Conservation (phyloP, 2,329 filamentous ascomycete species). For the Endothia cerciana region DNA sequence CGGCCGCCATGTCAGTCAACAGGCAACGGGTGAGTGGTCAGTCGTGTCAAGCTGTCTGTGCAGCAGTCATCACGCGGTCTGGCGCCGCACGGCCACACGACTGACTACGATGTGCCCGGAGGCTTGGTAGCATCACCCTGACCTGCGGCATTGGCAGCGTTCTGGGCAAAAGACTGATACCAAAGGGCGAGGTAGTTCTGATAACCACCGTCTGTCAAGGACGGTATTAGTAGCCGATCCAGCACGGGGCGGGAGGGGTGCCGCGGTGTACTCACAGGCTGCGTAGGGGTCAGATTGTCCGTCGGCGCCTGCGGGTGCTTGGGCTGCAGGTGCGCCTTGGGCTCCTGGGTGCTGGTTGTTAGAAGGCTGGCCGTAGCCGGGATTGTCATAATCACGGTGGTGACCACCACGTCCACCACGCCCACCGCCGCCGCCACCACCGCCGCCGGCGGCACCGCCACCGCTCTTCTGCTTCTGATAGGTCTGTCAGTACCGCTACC, state of each 20-base stretch:
- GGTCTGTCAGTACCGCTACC: slow-evolving; percentile 36
- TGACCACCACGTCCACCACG: slow-evolving; percentile 40
- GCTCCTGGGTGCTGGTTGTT: slow-evolving; percentile 49
- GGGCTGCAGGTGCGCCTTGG: slow-evolving; percentile 45
- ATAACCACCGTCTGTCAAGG: slow-evolving; percentile 72
- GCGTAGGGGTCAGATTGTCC: slow-evolving; percentile 72
- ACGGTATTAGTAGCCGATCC: slow-evolving; percentile 33
- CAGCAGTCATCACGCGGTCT: slow-evolving; percentile 26
- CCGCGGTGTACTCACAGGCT: slow-evolving; percentile 58
- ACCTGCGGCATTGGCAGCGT: slow-evolving; percentile 34
- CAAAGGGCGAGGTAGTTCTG: slow-evolving; percentile 79
- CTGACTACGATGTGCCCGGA: slow-evolving; percentile 28
- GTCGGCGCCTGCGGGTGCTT: slow-evolving; percentile 48
- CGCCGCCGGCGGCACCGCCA: no score
- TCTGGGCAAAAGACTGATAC: slow-evolving; percentile 67
- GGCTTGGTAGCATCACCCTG: slow-evolving; percentile 31
- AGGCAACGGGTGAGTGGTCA: slow-evolving; percentile 14
- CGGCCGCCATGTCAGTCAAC: slow-evolving; percentile 29
- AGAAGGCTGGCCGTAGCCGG: slow-evolving; percentile 54
- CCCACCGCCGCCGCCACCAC: slow-evolving; percentile 48
- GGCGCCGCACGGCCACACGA: slow-evolving; percentile 20
- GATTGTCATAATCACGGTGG: slow-evolving; percentile 60
- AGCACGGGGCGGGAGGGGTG: neutral
- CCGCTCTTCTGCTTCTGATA: slow-evolving; percentile 58
- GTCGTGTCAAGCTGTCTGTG: slow-evolving; percentile 23